A percentile compares a stretch with the other conserved stretches of the same genome.
Evolutionary conservation across 495 filamentous ascomycete species (phyloP).

Genomic region (Pyrenopolyporus hunteri): DNA sequence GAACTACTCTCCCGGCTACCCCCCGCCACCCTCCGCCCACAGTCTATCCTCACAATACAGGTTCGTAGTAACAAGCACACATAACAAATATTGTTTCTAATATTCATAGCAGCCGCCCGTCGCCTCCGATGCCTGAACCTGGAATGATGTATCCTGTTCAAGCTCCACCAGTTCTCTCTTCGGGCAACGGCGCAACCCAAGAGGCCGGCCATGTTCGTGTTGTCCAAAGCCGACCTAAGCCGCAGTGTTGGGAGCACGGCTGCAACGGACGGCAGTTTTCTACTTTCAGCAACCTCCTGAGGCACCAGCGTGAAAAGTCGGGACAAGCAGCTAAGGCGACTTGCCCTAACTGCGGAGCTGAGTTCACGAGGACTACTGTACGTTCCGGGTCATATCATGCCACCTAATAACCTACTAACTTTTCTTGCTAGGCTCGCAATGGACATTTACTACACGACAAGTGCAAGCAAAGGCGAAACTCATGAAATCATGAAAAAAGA

Average conservation of each 20-base stretch:
- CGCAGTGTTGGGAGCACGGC: constrained; percentile 94
- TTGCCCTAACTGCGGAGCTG: constrained; percentile 86
- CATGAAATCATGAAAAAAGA: constrained; percentile 28
- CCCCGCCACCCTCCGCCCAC: constrained; percentile 43
- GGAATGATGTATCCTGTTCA: constrained; percentile 54
- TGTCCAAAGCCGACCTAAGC: constrained; percentile 78
- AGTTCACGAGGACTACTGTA: constrained; percentile 84
- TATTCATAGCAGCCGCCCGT: constrained; percentile 40
- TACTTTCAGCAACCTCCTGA: constrained; percentile 91
- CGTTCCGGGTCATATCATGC: background rate
- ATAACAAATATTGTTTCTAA: constrained; percentile 26
- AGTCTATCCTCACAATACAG: constrained; percentile 54
- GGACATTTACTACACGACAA: constrained; percentile 89
- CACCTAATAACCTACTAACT: constrained; percentile 8
- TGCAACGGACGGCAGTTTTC: constrained; percentile 95
- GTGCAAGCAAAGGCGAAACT: constrained; percentile 71
- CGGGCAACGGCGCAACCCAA: constrained; percentile 39
- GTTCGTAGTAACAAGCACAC: constrained; percentile 36
- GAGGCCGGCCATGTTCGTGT: constrained; percentile 65
- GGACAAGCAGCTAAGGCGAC: constrained; percentile 84
- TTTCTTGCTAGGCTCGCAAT: constrained; percentile 65
- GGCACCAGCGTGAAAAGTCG: constrained; percentile 93
- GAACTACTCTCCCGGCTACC: constrained; percentile 48
- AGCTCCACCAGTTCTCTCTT: constrained; percentile 36
- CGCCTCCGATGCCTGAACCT: constrained; percentile 47